These are phyloP conservation scores for Vanrija sp. DNA, from an alignment of 1,284 basidiomycete genomes.

Conservation along the genomic window DNA sequence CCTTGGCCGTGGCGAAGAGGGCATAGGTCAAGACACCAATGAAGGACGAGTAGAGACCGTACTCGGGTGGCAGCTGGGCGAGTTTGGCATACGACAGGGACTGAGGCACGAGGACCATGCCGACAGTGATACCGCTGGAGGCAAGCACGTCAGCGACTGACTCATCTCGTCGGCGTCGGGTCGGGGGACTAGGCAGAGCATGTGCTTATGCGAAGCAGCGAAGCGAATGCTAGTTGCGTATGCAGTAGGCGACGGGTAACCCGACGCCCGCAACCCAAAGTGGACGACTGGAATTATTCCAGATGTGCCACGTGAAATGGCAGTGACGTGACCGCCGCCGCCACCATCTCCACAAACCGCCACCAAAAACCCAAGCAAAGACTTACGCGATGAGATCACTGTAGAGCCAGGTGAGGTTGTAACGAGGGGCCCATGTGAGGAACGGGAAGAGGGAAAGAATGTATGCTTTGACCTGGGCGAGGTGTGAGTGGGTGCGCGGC, in stretches of 20 bases:
- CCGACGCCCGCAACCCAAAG: too few species aligned
- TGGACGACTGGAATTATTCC: neutral
- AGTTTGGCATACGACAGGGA: constrained; percentile 62
- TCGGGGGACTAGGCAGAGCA: too few species aligned
- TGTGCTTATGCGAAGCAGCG: too few species aligned
- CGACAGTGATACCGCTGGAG: constrained; percentile 68
- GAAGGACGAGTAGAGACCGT: constrained; percentile 94
- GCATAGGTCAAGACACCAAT: constrained; percentile 59
- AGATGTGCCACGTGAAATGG: too few species aligned
- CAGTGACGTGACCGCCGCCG: too few species aligned
- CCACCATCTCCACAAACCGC: too few species aligned
- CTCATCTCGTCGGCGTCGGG: too few species aligned
- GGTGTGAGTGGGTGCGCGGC: neutral
- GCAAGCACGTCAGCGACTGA: constrained; percentile 4
- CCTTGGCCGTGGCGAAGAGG: constrained; percentile 75
- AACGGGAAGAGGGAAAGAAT: constrained; percentile 73
- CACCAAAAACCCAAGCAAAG: neutral
- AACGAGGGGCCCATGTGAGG: constrained; percentile 72
- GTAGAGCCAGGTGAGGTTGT: constrained; percentile 55
- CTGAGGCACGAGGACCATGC: constrained; percentile 85
- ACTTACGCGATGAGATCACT: constrained; percentile 72
- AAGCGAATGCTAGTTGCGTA: neutral
- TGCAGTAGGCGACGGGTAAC: neutral
- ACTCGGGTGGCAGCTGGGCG: constrained; percentile 78
- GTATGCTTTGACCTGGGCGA: constrained; percentile 58